A percentile compares a stretch with the other conserved stretches of the same genome.
phyloP scores from a whole-genome alignment of 169 alveolate species.

The Cryptosporidium muris region DNA sequence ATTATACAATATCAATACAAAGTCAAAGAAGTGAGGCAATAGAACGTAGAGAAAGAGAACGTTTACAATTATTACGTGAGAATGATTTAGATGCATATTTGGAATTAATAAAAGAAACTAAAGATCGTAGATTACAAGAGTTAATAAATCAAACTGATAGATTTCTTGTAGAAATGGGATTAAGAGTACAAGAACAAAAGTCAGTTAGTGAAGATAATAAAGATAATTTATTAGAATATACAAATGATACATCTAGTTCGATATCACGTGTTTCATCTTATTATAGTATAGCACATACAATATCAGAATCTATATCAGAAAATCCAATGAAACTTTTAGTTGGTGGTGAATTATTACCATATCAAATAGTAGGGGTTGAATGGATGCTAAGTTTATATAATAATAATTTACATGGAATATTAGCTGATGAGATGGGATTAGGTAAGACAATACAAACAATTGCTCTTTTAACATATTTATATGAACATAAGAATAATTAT shows the following conservation, averaged over 20 bases:
- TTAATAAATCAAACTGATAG: slow-evolving; percentile 89
- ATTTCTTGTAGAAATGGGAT: slow-evolving; percentile 87
- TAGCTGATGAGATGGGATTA: slow-evolving; percentile 99
- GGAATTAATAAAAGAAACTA: slow-evolving; percentile 83
- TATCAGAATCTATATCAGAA: slow-evolving; percentile 84
- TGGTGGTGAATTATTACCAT: slow-evolving; percentile 88
- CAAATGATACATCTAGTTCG: slow-evolving; percentile 13
- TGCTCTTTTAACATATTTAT: slow-evolving; percentile 90
- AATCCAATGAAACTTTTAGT: slow-evolving; percentile 81
- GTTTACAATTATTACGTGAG: slow-evolving; percentile 77
- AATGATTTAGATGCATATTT: slow-evolving; percentile 85
- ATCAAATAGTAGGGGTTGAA: slow-evolving; percentile 90
- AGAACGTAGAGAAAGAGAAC: slow-evolving; percentile 63
- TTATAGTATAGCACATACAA: slow-evolving; percentile 87
- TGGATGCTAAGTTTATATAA: slow-evolving; percentile 92
- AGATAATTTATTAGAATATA: slow-evolving; percentile 33
- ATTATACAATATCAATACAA: slow-evolving; percentile 49
- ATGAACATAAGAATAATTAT: slow-evolving; percentile 87
- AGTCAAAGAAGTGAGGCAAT: slow-evolving; percentile 26
- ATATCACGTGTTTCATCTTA: slow-evolving; percentile 73
- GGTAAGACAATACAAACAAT: slow-evolving; percentile 97
- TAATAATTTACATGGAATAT: slow-evolving; percentile 88
- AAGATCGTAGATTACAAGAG: slow-evolving; percentile 86
- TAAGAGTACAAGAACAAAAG: slow-evolving; percentile 87
- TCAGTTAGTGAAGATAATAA: neutral